These are phyloP conservation scores for Diphasiastrum complanatum DNA, from an alignment of 83 land plant species.

Conservation along the genomic window DNA sequence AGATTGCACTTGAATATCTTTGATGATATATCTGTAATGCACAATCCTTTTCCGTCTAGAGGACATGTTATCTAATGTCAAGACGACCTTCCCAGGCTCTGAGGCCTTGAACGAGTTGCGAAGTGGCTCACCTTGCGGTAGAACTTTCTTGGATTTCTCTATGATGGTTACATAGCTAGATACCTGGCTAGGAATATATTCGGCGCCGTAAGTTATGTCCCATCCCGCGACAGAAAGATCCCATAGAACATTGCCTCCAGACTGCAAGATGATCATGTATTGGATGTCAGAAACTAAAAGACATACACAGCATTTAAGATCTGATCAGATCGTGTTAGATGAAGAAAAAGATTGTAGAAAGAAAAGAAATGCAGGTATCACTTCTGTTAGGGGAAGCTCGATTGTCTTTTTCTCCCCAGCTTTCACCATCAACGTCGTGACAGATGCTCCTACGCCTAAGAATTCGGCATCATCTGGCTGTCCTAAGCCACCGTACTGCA, in stretches of 20 bases:
- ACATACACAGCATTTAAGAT: background rate
- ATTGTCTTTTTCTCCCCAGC: slow-evolving; percentile 30
- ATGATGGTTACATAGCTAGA: slow-evolving; percentile 38
- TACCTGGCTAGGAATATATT: slow-evolving; percentile 45
- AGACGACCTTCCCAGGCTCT: slow-evolving; percentile 45
- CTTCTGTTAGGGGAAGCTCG: slow-evolving; percentile 37
- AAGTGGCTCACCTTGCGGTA: slow-evolving; percentile 23
- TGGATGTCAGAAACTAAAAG: background rate
- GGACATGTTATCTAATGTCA: slow-evolving; percentile 39
- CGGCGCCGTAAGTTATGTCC: slow-evolving; percentile 50
- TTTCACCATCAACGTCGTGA: slow-evolving; percentile 27
- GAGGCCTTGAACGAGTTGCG: slow-evolving; percentile 45
- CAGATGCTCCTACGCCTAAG: slow-evolving; percentile 11
- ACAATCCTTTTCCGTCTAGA: slow-evolving; percentile 36
- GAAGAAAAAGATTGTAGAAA: background rate
- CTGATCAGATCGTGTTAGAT: background rate
- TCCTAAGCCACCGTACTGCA: slow-evolving; percentile 44
- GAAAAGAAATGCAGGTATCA: background rate
- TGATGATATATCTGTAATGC: too few species aligned
- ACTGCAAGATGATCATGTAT: slow-evolving; percentile 17
- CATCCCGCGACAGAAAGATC: slow-evolving; percentile 42
- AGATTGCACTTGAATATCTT: too few species aligned
- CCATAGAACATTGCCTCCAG: slow-evolving; percentile 35
- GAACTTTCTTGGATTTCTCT: slow-evolving; percentile 41
- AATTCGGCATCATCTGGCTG: slow-evolving; percentile 36